These are phyloP conservation scores for Corylus heterophylla DNA, from an alignment of 306 rosid genomes.

Conservation along the genomic window DNA sequence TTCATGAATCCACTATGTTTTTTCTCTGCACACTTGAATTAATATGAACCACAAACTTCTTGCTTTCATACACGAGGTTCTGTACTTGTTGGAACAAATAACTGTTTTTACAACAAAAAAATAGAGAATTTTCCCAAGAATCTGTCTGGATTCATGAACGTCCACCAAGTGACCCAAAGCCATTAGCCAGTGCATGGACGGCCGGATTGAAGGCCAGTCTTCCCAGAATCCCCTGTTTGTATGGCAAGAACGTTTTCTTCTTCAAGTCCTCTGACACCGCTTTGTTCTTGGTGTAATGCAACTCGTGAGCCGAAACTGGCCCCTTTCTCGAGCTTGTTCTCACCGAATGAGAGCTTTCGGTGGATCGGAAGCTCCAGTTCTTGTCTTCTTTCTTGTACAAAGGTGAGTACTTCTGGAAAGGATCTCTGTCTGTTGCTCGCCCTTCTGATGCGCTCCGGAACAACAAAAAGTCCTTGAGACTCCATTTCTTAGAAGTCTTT, in stretches of 20 bases:
- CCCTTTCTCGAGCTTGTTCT: conserved; percentile 33
- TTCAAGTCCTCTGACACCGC: conserved; percentile 71
- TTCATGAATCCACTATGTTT: not conserved
- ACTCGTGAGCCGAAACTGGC: conserved; percentile 64
- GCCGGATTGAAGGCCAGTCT: conserved; percentile 58
- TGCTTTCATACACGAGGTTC: not conserved
- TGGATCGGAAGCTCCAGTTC: conserved; percentile 46
- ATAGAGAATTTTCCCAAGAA: not conserved
- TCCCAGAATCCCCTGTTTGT: conserved; percentile 83
- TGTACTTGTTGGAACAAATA: not conserved
- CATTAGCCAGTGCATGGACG: conserved; percentile 40
- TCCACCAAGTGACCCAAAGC: conserved; percentile 47
- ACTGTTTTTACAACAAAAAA: conserved; percentile 1
- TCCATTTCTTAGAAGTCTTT: conserved; percentile 69
- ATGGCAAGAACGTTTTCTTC: conserved; percentile 88
- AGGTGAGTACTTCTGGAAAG: conserved; percentile 49
- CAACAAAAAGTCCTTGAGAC: conserved; percentile 64
- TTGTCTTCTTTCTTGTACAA: conserved; percentile 49
- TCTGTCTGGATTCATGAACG: conserved; percentile 20
- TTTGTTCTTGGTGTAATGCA: conserved; percentile 69
- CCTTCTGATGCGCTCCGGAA: conserved; percentile 96
- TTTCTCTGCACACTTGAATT: conserved; percentile 17
- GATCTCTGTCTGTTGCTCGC: conserved; percentile 62
- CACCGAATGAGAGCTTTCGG: conserved; percentile 26
- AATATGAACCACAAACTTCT: not conserved